These are phyloP conservation scores for Neocallimastix lanati DNA, from an alignment of 192 early-diverging fungal genomes.

Conservation along the genomic window DNA sequence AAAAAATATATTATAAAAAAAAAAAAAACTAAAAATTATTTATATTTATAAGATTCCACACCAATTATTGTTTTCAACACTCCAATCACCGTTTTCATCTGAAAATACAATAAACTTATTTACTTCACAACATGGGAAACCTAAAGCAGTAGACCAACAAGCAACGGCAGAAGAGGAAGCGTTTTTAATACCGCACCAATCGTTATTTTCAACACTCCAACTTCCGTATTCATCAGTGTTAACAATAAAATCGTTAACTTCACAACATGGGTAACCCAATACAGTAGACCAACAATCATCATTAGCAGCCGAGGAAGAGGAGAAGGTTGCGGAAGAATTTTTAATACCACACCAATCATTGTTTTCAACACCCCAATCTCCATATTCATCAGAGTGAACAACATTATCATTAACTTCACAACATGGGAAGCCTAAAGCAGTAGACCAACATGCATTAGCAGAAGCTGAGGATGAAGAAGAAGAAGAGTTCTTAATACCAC, in stretches of 20 bases:
- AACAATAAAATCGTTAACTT: background rate
- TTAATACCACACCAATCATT: background rate
- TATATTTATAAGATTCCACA: too few relatives aligned
- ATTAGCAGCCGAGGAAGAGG: background rate
- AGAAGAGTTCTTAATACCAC: background rate
- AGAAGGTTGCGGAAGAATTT: too few relatives aligned
- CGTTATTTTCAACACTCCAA: background rate
- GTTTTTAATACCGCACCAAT: background rate
- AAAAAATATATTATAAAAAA: too few relatives aligned
- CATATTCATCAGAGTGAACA: background rate
- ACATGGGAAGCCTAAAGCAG: background rate
- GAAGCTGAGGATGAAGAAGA: background rate
- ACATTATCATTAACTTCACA: background rate
- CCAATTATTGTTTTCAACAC: background rate
- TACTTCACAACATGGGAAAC: background rate
- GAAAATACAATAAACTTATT: background rate
- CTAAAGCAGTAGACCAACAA: background rate
- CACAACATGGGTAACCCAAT: background rate
- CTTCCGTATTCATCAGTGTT: background rate
- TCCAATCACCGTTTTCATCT: background rate
- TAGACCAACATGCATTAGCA: background rate
- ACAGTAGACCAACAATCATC: background rate
- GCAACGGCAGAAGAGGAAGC: background rate
- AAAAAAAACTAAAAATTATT: too few relatives aligned
- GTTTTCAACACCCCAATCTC: background rate